Evolutionary conservation across 495 filamentous ascomycete genomes (phyloP).

Genomic region (Aspergillus incahuasiensis): DNA sequence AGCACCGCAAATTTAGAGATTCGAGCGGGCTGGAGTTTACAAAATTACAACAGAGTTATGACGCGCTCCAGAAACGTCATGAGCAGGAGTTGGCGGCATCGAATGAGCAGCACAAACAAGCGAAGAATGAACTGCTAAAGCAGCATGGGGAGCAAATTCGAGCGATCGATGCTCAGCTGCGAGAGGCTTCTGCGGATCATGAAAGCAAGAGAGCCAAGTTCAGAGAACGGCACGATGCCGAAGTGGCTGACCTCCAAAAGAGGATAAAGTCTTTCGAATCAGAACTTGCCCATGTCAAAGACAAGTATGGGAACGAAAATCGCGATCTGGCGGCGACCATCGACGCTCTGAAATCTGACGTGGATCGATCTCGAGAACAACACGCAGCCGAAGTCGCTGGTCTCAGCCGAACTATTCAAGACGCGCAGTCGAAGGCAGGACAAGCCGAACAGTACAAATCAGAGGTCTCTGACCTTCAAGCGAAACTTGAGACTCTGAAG

Average conservation of each 20-base stretch:
- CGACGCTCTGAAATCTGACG: constrained; percentile 48
- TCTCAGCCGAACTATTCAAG: constrained; percentile 50
- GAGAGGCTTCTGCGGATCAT: constrained; percentile 46
- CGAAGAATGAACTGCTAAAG: constrained; percentile 41
- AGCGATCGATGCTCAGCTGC: constrained; percentile 44
- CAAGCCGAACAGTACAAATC: constrained; percentile 40
- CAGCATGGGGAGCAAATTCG: constrained; percentile 47
- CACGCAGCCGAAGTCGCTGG: constrained; percentile 56
- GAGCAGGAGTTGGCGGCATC: constrained; percentile 51
- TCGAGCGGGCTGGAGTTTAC: constrained; percentile 57
- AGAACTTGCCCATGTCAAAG: constrained; percentile 53
- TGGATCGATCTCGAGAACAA: constrained; percentile 47
- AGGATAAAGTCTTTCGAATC: constrained; percentile 55
- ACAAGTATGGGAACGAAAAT: constrained; percentile 51
- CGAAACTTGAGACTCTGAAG: constrained; percentile 43
- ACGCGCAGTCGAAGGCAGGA: constrained; percentile 50
- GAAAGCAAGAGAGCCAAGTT: constrained; percentile 43
- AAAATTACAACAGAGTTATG: constrained; percentile 62
- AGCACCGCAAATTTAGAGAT: constrained; percentile 70
- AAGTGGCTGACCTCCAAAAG: constrained; percentile 57
- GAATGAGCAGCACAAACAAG: constrained; percentile 42
- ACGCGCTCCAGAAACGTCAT: constrained; percentile 66
- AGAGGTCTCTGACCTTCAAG: constrained; percentile 16
- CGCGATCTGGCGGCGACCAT: constrained; percentile 53
- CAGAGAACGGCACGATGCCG: constrained; percentile 53